Evolutionary conservation across 257 asterid genomes (phyloP).

Genomic region (Capsicum rhomboideum): DNA sequence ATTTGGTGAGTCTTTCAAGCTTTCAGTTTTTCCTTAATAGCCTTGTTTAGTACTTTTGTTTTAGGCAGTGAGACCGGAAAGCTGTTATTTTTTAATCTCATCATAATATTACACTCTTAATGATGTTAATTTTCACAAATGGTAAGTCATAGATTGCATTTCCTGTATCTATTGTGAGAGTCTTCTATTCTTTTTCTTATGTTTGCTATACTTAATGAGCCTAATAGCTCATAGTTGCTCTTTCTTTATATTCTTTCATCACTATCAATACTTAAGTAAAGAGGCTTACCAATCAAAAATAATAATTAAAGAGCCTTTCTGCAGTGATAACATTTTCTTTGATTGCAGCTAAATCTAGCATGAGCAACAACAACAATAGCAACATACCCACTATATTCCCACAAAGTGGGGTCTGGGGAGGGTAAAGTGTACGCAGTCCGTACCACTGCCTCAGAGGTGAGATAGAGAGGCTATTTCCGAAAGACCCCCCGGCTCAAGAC

Average conservation of each 20-base stretch:
- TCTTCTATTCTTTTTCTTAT: background rate
- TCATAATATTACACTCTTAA: background rate
- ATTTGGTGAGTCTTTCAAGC: constrained; percentile 45
- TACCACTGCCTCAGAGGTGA: too few relatives aligned
- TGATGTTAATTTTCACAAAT: background rate
- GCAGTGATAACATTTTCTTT: background rate
- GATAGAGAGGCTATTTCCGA: too few relatives aligned
- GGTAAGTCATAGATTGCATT: background rate
- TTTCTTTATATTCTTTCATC: background rate
- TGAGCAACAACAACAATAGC: too few relatives aligned
- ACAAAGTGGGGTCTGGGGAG: too few relatives aligned
- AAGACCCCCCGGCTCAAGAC: too few relatives aligned
- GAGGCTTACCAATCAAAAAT: background rate
- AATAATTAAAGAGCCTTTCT: background rate
- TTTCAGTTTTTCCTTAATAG: background rate
- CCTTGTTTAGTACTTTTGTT: background rate
- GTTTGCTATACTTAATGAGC: background rate
- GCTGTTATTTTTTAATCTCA: background rate
- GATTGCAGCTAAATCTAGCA: too few relatives aligned
- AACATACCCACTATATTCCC: too few relatives aligned
- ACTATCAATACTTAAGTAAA: background rate
- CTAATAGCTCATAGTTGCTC: background rate
- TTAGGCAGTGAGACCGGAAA: background rate
- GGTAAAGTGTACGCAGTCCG: too few relatives aligned
- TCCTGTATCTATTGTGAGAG: background rate